phyloP scores from a whole-genome alignment of 83 land plant genomes.

The Picea engelmannii region DNA sequence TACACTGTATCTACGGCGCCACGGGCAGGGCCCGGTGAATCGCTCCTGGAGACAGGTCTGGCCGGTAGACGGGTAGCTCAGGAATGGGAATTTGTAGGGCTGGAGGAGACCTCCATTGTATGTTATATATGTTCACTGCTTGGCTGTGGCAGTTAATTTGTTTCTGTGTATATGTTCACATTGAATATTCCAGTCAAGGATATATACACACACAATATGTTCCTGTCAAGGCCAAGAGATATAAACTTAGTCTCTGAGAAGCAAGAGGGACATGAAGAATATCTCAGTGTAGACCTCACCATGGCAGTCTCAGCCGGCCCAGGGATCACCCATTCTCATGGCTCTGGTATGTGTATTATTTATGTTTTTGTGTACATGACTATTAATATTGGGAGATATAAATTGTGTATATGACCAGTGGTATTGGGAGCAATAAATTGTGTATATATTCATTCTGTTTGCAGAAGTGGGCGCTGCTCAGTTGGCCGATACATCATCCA shows the following conservation, averaged over 20 bases:
- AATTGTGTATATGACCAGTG: not conserved
- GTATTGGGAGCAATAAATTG: not conserved
- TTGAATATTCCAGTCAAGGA: not conserved
- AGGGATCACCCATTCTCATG: not conserved
- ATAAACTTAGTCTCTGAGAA: too few species aligned
- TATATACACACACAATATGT: constrained; percentile 13
- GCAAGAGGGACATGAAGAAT: not conserved
- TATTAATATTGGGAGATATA: not conserved
- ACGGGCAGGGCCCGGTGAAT: not conserved
- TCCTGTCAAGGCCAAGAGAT: not conserved
- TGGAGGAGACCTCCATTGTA: not conserved
- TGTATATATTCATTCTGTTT: not conserved
- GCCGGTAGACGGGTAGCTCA: too few species aligned
- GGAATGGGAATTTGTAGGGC: not conserved
- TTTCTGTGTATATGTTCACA: not conserved
- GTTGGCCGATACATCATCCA: not conserved
- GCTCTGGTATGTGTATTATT: not conserved
- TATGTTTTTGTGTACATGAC: not conserved
- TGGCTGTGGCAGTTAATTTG: not conserved
- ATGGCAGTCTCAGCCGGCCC: not conserved
- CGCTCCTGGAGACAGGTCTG: too few species aligned
- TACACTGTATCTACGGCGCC: not conserved
- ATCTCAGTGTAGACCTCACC: not conserved
- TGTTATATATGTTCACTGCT: not conserved
- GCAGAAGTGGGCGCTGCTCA: constrained; percentile 14